Conservation (phyloP, 1,284 basidiomycete species). For the Cronartium quercuum region DNA sequence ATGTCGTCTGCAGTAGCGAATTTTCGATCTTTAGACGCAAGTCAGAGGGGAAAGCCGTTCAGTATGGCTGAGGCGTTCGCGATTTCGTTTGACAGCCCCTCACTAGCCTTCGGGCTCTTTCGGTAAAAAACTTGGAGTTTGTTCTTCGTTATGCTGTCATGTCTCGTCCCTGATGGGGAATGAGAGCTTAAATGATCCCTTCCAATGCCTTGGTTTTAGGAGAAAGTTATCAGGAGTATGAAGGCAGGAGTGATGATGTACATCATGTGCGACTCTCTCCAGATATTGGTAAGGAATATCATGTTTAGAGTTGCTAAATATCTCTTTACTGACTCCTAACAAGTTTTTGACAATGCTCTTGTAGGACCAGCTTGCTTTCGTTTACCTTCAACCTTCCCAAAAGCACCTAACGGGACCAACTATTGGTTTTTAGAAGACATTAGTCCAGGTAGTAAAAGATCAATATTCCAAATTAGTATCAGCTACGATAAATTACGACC, state of each 20-base stretch:
- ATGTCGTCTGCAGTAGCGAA: neutral
- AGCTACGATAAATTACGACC: neutral
- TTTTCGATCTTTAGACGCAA: neutral
- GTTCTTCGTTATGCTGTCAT: neutral
- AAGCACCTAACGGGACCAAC: neutral
- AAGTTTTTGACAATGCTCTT: neutral
- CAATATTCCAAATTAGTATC: neutral
- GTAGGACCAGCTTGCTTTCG: neutral
- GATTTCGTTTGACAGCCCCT: neutral
- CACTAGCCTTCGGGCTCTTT: neutral
- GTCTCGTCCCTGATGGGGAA: neutral
- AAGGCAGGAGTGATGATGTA: neutral
- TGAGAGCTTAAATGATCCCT: too few relatives aligned
- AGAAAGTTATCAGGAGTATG: neutral
- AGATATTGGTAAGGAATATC: neutral
- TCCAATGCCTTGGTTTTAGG: neutral
- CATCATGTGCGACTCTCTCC: neutral
- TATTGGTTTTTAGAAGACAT: neutral
- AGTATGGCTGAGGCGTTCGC: neutral
- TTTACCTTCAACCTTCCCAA: neutral
- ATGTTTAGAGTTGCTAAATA: neutral
- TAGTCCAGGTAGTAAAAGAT: neutral
- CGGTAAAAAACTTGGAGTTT: too few relatives aligned
- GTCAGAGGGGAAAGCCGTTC: neutral
- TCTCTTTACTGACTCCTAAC: neutral